Base-by-base conservation (phyloP, 345 rosid species). In the Clarkia xantiana region DNA sequence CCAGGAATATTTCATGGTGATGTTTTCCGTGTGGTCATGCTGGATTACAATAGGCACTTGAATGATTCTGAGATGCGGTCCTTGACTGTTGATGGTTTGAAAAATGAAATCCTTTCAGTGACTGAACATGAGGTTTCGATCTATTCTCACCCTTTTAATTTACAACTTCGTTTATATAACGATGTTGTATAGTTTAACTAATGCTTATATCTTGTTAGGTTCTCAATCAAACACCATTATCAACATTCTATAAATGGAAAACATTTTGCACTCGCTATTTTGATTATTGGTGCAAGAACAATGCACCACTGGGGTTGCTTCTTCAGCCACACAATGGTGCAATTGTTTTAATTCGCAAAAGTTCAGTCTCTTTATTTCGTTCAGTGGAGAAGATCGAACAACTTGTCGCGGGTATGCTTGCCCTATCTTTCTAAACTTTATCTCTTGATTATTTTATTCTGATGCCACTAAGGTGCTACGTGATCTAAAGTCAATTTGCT, bases 11-110 rank as follows among this genome's bases (percentile, higher is more conserved):
- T 61, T 69, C 76, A 78, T 60, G 71, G 57, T 60, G 52, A 41
- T 43, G 71, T 77, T 62, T 63, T 91, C 47, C 87, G 80, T 43
- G 69, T 72, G 57, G 76, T 93, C 42, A 73, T 91, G 56, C 63
- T 76, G 66, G 90, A 84, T 65, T 78, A 86, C 63, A 73, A 79
- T 59, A 81, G 66, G 70, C 83, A 74, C 53, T 81, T 81, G 84
- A 75, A 78, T 59, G 89, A 81, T 58, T 59, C 82, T 48, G 98
- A 91, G 72, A 84, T 86, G 66, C 83, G 67, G 61, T 76, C 84
- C 42, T 64, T 86, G 64, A 83, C 81, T 53, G 76, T 70, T 55
- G 93, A 76, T 68, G 94, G 81, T 62, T 71, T 91, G 49, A 84
- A 72, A 67, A 81, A 74, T 67, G 98, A 84, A 68, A 76, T 91